phyloP scores from a whole-genome alignment of 2,329 filamentous ascomycete genomes.

The Aspergillus fijiensis region DNA sequence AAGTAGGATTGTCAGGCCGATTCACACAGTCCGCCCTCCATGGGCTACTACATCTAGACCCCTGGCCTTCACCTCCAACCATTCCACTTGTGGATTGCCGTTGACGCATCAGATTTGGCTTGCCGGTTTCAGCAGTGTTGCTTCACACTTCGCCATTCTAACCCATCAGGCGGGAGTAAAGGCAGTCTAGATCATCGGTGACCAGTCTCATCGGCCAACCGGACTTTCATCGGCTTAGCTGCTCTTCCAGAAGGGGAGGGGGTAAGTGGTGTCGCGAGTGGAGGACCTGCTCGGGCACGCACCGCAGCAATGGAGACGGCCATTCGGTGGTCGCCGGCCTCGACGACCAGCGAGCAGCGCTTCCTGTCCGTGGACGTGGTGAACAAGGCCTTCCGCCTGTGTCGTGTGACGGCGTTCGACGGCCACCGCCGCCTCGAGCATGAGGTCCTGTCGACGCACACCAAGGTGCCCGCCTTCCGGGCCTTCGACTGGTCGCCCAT shows the following conservation, averaged over 20 bases:
- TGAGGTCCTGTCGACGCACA: conserved; percentile 53
- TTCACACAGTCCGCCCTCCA: background rate
- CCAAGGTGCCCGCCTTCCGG: conserved; percentile 60
- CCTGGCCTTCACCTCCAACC: background rate
- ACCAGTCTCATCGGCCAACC: conserved; percentile 7
- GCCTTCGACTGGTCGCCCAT: conserved; percentile 66
- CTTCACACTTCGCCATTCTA: background rate
- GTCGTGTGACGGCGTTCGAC: conserved; percentile 48
- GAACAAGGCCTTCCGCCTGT: conserved; percentile 59
- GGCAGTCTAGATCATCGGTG: background rate
- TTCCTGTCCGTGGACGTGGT: conserved; percentile 64
- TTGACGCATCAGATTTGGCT: background rate
- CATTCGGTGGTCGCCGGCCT: conserved; percentile 63
- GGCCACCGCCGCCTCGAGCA: conserved; percentile 47
- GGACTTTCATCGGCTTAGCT: background rate
- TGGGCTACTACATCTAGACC: background rate
- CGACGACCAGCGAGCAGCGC: conserved; percentile 52
- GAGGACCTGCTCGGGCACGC: no score
- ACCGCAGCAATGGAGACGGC: conserved; percentile 44
- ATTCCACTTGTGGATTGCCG: background rate
- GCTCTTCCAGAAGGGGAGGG: no score
- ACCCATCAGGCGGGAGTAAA: background rate
- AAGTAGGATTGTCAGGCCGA: background rate
- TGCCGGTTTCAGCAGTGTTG: background rate
- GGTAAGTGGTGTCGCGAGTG: no score